Evolutionary conservation across 495 filamentous ascomycete genomes (phyloP), one percentile per base, ranked within the genome.

Genomic region (Podospora pseudocomata): DNA sequence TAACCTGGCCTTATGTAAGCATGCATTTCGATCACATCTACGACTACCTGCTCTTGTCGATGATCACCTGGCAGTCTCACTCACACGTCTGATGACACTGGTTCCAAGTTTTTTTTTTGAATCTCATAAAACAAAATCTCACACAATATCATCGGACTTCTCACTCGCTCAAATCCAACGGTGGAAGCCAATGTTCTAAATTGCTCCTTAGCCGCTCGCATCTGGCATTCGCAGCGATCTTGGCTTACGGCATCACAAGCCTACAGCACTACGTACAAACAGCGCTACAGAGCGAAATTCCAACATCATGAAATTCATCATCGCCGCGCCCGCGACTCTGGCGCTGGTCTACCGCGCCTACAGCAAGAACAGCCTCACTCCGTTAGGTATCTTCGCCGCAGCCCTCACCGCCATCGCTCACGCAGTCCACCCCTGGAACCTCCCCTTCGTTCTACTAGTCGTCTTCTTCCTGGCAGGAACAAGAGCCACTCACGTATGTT

Each of bases 401-500:
- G 79, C 78, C 26, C 68, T 89, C 34, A 96, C 96, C 7, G 94
- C 92, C 9, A 76, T 84, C 65, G 86, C 89, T 3, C 95, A 99
- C 77, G 92, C 93, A 11, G 71, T 92, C 23, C 95, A 98, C 78
- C 94, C 95, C 9, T 97, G 92, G 92, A 90, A 89, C 65, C 80
- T 93, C n/a, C 93, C 92, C 2, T 96, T 97, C 77, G 83, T 85
- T 26, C 84, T 97, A 13, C 85, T 99, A 2, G 84, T 83, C 55
- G 87, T 94, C 19, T 99, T 99, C 82, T 97, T 97, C 81, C 80
- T 94, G 2, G 88, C 89, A 0, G 96, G 92, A 0, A 96, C 90
- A 0, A 83, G 86, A 63, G 94, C 88, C 1, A 99, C 95, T 0
- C 94, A 93, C 79, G 90, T 92, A 74, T 60, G 74, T 61, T 7